phyloP scores from a whole-genome alignment of 2,329 filamentous ascomycete species.

The Claviceps humidiphila region DNA sequence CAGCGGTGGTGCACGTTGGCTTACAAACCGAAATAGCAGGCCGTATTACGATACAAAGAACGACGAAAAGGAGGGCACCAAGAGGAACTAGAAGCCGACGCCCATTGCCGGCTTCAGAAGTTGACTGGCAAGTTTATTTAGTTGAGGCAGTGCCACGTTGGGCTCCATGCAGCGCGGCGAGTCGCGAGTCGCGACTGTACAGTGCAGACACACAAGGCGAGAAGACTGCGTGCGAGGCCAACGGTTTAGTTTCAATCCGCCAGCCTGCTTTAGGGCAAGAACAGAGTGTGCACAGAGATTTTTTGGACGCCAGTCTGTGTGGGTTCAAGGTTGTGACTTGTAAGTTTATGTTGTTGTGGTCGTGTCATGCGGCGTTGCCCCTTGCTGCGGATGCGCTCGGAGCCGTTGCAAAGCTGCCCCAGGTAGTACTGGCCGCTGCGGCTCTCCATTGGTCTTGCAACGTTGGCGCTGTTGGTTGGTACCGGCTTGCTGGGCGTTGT shows the following conservation, averaged over 20 bases:
- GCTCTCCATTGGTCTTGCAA: not conserved
- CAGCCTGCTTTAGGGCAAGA: not conserved
- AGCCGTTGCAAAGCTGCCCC: too few relatives aligned
- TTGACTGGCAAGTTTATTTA: not conserved
- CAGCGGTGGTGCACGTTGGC: not conserved
- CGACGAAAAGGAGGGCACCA: not conserved
- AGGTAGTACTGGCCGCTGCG: not conserved
- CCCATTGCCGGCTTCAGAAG: not conserved
- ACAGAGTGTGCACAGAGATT: not conserved
- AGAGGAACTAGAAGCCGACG: not conserved
- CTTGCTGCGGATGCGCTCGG: too few relatives aligned
- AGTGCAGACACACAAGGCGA: not conserved
- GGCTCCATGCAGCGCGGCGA: not conserved
- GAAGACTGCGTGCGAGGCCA: not conserved
- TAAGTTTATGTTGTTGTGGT: too few relatives aligned
- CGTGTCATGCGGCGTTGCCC: too few relatives aligned
- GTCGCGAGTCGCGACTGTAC: not conserved
- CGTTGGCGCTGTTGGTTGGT: not conserved
- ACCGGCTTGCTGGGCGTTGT: not conserved
- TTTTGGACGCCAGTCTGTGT: too few relatives aligned
- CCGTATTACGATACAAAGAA: not conserved
- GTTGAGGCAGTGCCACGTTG: constrained; percentile 1
- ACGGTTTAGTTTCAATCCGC: not conserved
- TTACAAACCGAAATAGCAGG: not conserved
- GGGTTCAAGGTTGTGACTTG: too few relatives aligned